phyloP scores from a whole-genome alignment of 1,284 basidiomycete genomes.

The Cerioporus squamosus region DNA sequence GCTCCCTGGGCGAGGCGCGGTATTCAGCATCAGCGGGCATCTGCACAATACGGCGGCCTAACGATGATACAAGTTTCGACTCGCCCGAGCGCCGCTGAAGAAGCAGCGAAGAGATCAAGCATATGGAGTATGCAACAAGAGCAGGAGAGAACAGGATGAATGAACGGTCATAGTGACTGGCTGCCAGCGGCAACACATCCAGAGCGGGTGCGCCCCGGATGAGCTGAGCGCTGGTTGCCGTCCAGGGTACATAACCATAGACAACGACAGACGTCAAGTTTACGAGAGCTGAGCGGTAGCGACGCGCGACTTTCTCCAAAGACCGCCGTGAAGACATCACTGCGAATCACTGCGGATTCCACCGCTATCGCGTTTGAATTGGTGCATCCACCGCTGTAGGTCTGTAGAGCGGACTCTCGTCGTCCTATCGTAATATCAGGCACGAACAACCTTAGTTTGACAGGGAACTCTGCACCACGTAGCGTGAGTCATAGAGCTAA shows the following conservation, averaged over 20 bases:
- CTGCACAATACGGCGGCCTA: neutral
- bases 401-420: neutral
- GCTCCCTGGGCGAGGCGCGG: constrained; percentile 15
- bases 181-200: neutral
- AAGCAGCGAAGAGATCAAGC: too few relatives aligned
- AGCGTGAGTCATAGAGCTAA: too few relatives aligned
- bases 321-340: too few relatives aligned
- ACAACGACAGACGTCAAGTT: constrained; percentile 1
- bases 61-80: neutral
- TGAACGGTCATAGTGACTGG: too few relatives aligned
- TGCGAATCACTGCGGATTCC: neutral
- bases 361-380: neutral
- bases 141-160: too few relatives aligned
- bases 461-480: too few relatives aligned
- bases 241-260: neutral
- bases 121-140: too few relatives aligned
- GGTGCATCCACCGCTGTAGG: neutral
- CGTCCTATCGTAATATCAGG: too few relatives aligned
- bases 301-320: neutral
- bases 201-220: too few relatives aligned
- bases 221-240: neutral
- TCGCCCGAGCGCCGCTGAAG: neutral
- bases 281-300: neutral
- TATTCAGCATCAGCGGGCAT: constrained; percentile 9
- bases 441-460: too few relatives aligned